Conservation (phyloP, 768 basidiomycete genomes). For the Scleroderma citrinum region DNA sequence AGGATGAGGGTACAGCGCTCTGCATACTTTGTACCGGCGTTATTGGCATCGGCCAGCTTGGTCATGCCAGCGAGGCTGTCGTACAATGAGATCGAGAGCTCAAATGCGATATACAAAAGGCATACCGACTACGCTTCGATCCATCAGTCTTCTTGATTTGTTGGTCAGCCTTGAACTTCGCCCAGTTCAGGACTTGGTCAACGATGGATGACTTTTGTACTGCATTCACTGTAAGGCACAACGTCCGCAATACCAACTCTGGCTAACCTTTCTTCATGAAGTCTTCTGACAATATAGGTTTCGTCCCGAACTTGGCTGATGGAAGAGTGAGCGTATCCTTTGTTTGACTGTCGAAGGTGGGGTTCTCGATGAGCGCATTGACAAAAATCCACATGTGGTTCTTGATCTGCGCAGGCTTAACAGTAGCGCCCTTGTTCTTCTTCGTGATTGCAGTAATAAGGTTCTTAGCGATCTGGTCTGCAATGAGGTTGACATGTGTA, state of each 20-base stretch:
- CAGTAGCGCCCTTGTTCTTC: slow-evolving; percentile 96
- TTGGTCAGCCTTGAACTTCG: slow-evolving; percentile 94
- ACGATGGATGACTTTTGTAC: slow-evolving; percentile 87
- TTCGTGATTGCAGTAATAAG: slow-evolving; percentile 79
- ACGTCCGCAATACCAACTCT: not conserved
- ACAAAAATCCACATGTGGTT: slow-evolving; percentile 99
- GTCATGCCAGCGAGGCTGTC: slow-evolving; percentile 80
- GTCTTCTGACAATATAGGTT: slow-evolving; percentile 78
- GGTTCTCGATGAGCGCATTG: slow-evolving; percentile 93
- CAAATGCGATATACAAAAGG: not conserved
- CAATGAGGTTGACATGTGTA: slow-evolving; percentile 79
- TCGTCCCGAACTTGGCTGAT: slow-evolving; percentile 85
- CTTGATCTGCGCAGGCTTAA: slow-evolving; percentile 91
- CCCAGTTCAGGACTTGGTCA: slow-evolving; percentile 92
- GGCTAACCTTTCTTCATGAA: slow-evolving; percentile 90
- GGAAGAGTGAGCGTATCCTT: slow-evolving; percentile 92
- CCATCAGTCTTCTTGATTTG: slow-evolving; percentile 96
- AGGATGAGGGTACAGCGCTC: slow-evolving; percentile 89
- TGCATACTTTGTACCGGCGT: slow-evolving; percentile 81
- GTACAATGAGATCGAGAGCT: not conserved
- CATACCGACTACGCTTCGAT: slow-evolving; percentile 76
- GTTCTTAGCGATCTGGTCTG: slow-evolving; percentile 86
- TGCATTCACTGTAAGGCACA: slow-evolving; percentile 23
- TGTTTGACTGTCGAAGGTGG: slow-evolving; percentile 98
- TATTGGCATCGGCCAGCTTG: slow-evolving; percentile 96